These are phyloP conservation scores for Exophiala mesophila DNA, from an alignment of 2,329 filamentous ascomycete species.

Conservation along the genomic window DNA sequence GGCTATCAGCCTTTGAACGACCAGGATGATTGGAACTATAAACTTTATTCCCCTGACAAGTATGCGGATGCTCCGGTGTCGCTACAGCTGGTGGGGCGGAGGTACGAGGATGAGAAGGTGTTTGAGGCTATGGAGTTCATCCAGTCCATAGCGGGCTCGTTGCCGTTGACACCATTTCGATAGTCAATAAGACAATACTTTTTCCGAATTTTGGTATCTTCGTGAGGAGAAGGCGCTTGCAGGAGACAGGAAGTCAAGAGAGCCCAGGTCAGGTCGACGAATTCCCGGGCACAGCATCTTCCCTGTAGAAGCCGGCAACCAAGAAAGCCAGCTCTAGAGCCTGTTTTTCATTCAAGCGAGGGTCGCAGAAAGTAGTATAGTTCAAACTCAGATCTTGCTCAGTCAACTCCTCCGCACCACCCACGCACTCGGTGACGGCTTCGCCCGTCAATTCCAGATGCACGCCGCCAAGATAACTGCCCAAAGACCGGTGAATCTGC, in stretches of 20 bases:
- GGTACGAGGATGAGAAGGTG: conserved; percentile 52
- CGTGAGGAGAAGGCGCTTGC: too few relatives aligned
- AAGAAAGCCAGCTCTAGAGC: conserved; percentile 91
- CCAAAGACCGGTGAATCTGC: conserved; percentile 74
- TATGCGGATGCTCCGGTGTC: conserved; percentile 46
- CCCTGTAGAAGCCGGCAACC: conserved; percentile 74
- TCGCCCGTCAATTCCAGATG: conserved; percentile 95
- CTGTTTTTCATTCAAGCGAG: conserved; percentile 94
- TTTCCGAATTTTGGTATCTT: too few relatives aligned
- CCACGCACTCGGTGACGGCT: conserved; percentile 91
- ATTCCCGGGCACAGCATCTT: too few relatives aligned
- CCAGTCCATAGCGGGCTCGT: neutral
- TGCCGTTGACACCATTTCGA: neutral
- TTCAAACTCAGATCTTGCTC: conserved; percentile 86
- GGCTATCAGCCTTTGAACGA: conserved; percentile 40
- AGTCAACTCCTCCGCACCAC: conserved; percentile 77
- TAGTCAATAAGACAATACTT: too few relatives aligned
- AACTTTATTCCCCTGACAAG: conserved; percentile 40
- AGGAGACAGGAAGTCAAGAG: too few relatives aligned
- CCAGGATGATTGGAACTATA: conserved; percentile 49
- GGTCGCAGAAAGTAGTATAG: conserved; percentile 96
- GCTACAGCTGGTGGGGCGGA: conserved; percentile 49
- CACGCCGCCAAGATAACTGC: conserved; percentile 85
- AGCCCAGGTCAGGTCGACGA: too few relatives aligned
- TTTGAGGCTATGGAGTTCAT: conserved; percentile 33